These are phyloP conservation scores for Nicotiana benthamiana DNA, from an alignment of 257 asterid genomes.

Conservation along the genomic window DNA sequence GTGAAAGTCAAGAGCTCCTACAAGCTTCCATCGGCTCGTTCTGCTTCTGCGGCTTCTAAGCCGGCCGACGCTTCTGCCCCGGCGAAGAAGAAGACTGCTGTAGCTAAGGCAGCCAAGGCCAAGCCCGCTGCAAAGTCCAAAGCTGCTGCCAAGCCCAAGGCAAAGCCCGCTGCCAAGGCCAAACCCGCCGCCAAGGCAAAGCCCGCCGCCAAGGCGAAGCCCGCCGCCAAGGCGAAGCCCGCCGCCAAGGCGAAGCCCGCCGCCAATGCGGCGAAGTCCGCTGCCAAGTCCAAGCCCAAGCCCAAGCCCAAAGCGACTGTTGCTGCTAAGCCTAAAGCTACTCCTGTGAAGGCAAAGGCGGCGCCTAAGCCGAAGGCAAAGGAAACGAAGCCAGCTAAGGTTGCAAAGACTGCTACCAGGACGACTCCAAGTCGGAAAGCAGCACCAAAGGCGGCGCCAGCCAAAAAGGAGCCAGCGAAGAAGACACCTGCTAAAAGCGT, in stretches of 20 bases:
- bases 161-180: neutral
- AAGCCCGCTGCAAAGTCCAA: conserved; percentile 16
- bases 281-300: conserved; percentile 23
- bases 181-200: conserved; percentile 31
- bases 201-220: conserved; percentile 20
- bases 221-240: conserved; percentile 17
- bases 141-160: neutral
- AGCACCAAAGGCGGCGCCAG: conserved; percentile 20
- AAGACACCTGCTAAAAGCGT: conserved; percentile 27
- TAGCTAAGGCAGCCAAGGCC: conserved; percentile 11
- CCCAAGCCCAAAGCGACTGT: neutral
- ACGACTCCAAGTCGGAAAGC: conserved; percentile 43
- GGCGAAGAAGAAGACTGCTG: conserved; percentile 10
- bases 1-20: conserved; percentile 59
- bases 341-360: conserved; percentile 27
- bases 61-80: conserved; percentile 17
- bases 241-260: conserved; percentile 25
- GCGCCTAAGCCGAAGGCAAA: conserved; percentile 47
- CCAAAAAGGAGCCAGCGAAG: conserved; percentile 34
- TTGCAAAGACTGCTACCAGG: conserved; percentile 35
- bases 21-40: conserved; percentile 33
- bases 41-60: conserved; percentile 25
- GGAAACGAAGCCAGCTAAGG: conserved; percentile 44
- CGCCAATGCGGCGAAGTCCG: neutral
- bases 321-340: conserved; percentile 23